Base-by-base conservation (phyloP, 768 basidiomycete species). In the Lentinula detonsa region DNA sequence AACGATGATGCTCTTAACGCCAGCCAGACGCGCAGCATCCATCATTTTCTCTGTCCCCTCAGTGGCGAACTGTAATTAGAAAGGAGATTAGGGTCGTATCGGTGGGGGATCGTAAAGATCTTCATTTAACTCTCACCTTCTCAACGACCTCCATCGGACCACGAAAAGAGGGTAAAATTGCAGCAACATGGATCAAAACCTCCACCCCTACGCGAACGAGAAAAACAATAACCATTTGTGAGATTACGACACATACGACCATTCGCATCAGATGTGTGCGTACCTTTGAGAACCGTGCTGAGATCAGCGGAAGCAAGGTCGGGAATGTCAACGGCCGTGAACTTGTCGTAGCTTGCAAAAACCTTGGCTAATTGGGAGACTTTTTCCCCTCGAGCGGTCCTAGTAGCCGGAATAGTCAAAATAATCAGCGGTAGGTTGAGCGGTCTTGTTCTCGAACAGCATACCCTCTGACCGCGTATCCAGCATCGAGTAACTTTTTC, bases 171-270 rank as follows among this genome's bases (percentile, higher is more conserved):
- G 61, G 64, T 21, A 65, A 45, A 42, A 57, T 49, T 5, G 71
- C 72, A 15, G 72, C 73, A 10, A 66, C 68, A 62, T 76, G 75
- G n/a, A 65, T 65, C 51, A 81, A 69, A 5, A 70, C 79, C 35
- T 75, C 73, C 18, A 78, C 73, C 3, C 73, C 77, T 68, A 76
- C 73, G 31, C 53, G 28, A 34, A 37, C 13, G 7, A 28, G 28
- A 18, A 46, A 53, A 33, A 37, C 15, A 15, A 5, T 33, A 15
- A 31, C 15, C 10, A 6, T 46, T 3, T 18, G 3, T 2, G n/a
- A 15, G 16, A 16, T 16, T 1, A 15, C 15, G 9, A 21, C 34
- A 23, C 15, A 34, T 8, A 56, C 8, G 21, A 9, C 8, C 21
- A 5, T 48, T 2, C n/a, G 16, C 8, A 48, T 28, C 7, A 23